phyloP scores from a whole-genome alignment of 1,284 basidiomycete genomes.

The Malassezia caprae region DNA sequence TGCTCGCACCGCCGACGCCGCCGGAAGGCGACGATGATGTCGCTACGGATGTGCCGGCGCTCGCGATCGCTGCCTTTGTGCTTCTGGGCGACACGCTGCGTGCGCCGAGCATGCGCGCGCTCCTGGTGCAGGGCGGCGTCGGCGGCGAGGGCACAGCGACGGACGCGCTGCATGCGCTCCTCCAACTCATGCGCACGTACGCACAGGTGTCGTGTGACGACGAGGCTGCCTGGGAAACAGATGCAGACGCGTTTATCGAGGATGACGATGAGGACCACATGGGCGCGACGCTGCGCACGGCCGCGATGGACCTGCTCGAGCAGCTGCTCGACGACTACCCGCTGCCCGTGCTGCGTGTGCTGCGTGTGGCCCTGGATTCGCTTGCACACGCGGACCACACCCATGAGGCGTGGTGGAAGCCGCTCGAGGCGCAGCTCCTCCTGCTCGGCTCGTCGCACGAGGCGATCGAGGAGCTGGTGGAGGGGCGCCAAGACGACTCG shows the following conservation, averaged over 20 bases:
- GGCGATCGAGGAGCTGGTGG: constrained; percentile 63
- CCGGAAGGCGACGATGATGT: constrained; percentile 64
- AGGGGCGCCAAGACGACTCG: constrained; percentile 59
- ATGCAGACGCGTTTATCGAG: constrained; percentile 81
- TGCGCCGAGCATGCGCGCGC: constrained; percentile 56
- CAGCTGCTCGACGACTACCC: constrained; percentile 66
- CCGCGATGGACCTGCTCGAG: constrained; percentile 70
- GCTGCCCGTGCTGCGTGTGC: constrained; percentile 55
- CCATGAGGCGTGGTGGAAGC: constrained; percentile 57
- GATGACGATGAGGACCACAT: constrained; percentile 88
- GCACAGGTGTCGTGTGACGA: constrained; percentile 81
- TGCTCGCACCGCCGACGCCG: constrained; percentile 52
- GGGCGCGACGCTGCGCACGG: constrained; percentile 68
- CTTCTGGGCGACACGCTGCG: constrained; percentile 62
- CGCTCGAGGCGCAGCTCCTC: constrained; percentile 71
- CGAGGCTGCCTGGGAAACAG: constrained; percentile 81
- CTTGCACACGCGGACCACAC: constrained; percentile 52
- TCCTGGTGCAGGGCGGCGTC: constrained; percentile 54
- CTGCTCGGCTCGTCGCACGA: constrained; percentile 74
- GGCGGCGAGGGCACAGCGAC: constrained; percentile 50
- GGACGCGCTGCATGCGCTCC: constrained; percentile 49
- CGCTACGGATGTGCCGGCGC: constrained; percentile 57
- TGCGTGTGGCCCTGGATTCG: constrained; percentile 34
- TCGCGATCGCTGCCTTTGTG: constrained; percentile 70
- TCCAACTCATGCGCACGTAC: constrained; percentile 61